Evolutionary conservation across 1,284 basidiomycete genomes (phyloP).

Genomic region (Tilletia indica): DNA sequence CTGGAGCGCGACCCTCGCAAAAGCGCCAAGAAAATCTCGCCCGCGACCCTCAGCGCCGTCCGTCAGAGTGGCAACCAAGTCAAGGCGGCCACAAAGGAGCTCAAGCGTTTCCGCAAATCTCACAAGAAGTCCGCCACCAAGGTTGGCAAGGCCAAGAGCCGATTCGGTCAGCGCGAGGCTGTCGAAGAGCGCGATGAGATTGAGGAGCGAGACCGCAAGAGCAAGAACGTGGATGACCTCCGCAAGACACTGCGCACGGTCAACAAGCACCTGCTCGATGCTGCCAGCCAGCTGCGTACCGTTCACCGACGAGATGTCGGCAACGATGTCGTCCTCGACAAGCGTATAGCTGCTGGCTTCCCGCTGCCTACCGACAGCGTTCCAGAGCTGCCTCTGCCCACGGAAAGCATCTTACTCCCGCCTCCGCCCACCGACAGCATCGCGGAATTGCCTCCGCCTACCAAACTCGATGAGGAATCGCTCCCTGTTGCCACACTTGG

Average conservation of each 20-base stretch:
- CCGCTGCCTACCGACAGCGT: background rate
- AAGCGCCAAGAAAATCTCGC: background rate
- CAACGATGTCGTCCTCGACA: background rate
- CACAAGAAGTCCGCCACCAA: background rate
- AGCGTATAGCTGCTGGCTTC: no score
- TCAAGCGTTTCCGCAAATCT: background rate
- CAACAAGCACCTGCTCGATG: slow-evolving; percentile 14
- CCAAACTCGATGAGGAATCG: no score
- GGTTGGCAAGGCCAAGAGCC: background rate
- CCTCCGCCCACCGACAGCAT: background rate
- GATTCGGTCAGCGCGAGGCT: background rate
- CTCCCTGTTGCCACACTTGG: no score
- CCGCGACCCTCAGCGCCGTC: background rate
- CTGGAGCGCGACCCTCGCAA: slow-evolving; percentile 6
- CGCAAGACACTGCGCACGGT: slow-evolving; percentile 14
- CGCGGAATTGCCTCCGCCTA: no score
- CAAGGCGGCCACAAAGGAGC: slow-evolving; percentile 8
- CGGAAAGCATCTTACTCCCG: background rate
- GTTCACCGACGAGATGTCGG: background rate
- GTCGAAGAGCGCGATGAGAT: background rate
- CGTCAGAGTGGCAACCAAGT: background rate
- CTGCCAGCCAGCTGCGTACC: background rate
- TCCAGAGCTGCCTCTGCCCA: background rate
- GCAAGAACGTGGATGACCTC: slow-evolving; percentile 3
- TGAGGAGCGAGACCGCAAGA: slow-evolving; percentile 7